Evolutionary conservation across 345 rosid species (phyloP).

Genomic region (Stellera chamaejasme): DNA sequence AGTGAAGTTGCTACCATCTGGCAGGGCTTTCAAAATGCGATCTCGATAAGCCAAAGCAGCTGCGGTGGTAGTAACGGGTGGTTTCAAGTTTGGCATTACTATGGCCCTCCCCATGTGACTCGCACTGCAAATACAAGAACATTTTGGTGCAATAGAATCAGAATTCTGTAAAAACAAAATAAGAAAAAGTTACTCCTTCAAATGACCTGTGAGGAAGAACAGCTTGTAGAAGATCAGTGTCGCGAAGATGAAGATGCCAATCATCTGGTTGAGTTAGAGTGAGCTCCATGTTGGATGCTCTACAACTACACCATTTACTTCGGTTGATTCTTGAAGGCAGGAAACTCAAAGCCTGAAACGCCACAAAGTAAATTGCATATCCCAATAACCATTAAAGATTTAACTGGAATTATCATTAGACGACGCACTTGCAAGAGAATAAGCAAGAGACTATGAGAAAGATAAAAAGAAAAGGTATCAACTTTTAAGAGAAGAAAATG

Average conservation of each 20-base stretch:
- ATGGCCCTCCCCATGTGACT: constrained; percentile 44
- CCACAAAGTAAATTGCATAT: neutral
- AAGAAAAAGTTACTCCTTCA: neutral
- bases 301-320: constrained; percentile 17
- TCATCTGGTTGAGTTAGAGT: constrained; percentile 69
- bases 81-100: constrained; percentile 92
- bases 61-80: constrained; percentile 69
- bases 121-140: no score
- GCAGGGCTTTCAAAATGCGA: constrained; percentile 54
- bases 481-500: no score
- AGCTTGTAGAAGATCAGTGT: constrained; percentile 55
- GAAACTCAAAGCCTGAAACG: constrained; percentile 9
- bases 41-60: constrained; percentile 65
- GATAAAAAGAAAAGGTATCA: no score
- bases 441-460: no score
- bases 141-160: neutral
- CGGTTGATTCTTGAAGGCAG: constrained; percentile 2
- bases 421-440: no score
- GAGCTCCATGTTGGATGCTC: constrained; percentile 47
- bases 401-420: no score
- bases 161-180: constrained; percentile 3
- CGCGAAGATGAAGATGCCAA: constrained; percentile 92
- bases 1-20: constrained; percentile 44
- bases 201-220: constrained; percentile 69
- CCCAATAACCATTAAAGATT: neutral